Percentiles rank a stretch among this genome's conserved stretches.
phyloP scores from a whole-genome alignment of 2,329 filamentous ascomycete genomes.

The Amauroascus verrucosus region DNA sequence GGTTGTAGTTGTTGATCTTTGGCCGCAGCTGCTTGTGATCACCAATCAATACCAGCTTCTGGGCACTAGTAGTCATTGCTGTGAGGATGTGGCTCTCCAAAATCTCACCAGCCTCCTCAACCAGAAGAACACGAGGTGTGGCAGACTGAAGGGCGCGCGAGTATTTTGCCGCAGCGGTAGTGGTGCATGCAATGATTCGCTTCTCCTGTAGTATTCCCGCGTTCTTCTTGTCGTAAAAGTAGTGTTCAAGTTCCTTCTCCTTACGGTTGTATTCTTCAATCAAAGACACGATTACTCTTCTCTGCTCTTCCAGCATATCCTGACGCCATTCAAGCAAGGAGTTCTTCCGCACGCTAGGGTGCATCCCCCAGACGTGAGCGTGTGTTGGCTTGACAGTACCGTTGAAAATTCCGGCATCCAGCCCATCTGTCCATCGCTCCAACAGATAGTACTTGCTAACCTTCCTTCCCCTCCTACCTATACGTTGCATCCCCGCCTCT shows the following conservation, averaged over 20 bases:
- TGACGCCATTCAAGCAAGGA: too few relatives aligned
- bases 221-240: too few relatives aligned
- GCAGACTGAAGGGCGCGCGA: constrained; percentile 44
- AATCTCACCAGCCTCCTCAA: constrained; percentile 66
- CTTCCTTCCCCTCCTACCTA: constrained; percentile 38
- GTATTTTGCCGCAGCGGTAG: constrained; percentile 58
- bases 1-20: constrained; percentile 50
- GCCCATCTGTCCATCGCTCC: constrained; percentile 43
- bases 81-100: constrained; percentile 58
- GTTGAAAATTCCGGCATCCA: constrained; percentile 38
- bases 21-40: constrained; percentile 65
- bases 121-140: constrained; percentile 50
- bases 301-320: too few relatives aligned
- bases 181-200: constrained; percentile 59
- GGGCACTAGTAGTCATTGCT: constrained; percentile 44
- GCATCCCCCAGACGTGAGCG: too few relatives aligned
- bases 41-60: constrained; percentile 60
- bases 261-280: too few relatives aligned
- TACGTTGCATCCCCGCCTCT: constrained; percentile 37
- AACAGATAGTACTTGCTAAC: constrained; percentile 30
- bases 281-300: too few relatives aligned
- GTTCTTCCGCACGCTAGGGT: too few relatives aligned
- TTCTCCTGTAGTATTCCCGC: too few relatives aligned
- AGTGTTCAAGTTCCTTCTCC: too few relatives aligned
- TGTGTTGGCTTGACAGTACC: too few relatives aligned